Percentiles rank a stretch among this genome's conserved stretches.
phyloP scores from a whole-genome alignment of 345 rosid genomes.

The Brassica cretica region DNA sequence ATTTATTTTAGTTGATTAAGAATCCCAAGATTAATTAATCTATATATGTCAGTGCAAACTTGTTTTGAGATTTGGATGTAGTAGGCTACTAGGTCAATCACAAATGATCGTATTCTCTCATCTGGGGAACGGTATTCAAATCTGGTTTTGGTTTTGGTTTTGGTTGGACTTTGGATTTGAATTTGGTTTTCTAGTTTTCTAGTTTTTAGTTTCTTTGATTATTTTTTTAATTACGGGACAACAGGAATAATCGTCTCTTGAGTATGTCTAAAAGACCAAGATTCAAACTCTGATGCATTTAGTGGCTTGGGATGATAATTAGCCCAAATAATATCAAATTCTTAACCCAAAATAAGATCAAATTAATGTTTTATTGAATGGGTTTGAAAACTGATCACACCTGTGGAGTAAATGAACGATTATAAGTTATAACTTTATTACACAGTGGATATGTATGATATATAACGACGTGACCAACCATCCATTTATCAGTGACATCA shows the following conservation, averaged over 20 bases:
- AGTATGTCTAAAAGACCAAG: neutral
- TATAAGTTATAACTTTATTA: neutral
- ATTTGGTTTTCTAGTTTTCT: neutral
- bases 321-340: neutral
- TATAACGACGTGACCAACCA: neutral
- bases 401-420: neutral
- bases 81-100: slow-evolving; percentile 13
- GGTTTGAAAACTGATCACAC: neutral
- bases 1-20: slow-evolving; percentile 1
- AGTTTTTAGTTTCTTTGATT: neutral
- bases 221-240: neutral
- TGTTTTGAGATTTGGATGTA: slow-evolving; percentile 13
- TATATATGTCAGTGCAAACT: neutral
- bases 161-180: neutral
- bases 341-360: neutral
- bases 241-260: neutral
- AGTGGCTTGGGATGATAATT: neutral
- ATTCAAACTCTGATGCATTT: neutral
- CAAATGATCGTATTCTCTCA: neutral
- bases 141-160: neutral
- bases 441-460: neutral
- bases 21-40: slow-evolving; percentile 1
- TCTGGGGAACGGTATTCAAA: neutral
- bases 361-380: neutral
- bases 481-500: neutral